Evolutionary conservation across 2,329 filamentous ascomycete species (phyloP).

Genomic region (Hypoxylon sp.): DNA sequence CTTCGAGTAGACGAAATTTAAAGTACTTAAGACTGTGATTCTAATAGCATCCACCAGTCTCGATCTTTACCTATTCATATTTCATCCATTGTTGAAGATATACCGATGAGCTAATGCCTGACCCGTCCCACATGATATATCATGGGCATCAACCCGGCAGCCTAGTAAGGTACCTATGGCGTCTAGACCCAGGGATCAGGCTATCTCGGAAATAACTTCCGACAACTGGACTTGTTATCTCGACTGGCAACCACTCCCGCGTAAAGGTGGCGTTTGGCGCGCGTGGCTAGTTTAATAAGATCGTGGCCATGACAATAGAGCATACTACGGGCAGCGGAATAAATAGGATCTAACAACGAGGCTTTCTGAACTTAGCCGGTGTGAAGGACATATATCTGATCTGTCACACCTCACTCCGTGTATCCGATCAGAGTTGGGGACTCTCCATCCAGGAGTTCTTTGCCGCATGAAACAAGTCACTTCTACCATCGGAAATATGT

Average conservation of each 20-base stretch:
- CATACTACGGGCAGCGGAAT: neutral
- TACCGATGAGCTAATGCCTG: neutral
- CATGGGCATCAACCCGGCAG: neutral
- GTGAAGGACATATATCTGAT: neutral
- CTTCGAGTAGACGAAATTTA: neutral
- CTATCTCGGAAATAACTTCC: neutral
- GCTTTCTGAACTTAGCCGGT: neutral
- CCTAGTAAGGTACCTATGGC: neutral
- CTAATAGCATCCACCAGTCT: neutral
- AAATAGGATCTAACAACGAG: constrained; percentile 4
- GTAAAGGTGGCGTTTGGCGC: neutral
- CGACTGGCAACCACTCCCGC: neutral
- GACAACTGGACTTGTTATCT: neutral
- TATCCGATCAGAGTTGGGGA: neutral
- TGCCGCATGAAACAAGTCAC: constrained; percentile 20
- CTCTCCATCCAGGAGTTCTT: neutral
- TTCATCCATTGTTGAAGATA: no score
- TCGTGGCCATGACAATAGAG: neutral
- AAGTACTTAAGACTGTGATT: neutral
- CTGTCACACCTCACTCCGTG: constrained; percentile 9
- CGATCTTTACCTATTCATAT: neutral
- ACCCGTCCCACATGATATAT: constrained; percentile 1
- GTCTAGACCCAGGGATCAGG: neutral
- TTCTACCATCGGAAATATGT: neutral
- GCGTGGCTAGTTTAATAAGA: neutral